Conservation (phyloP, 106 monocot species). For the Iris macrosiphon region DNA sequence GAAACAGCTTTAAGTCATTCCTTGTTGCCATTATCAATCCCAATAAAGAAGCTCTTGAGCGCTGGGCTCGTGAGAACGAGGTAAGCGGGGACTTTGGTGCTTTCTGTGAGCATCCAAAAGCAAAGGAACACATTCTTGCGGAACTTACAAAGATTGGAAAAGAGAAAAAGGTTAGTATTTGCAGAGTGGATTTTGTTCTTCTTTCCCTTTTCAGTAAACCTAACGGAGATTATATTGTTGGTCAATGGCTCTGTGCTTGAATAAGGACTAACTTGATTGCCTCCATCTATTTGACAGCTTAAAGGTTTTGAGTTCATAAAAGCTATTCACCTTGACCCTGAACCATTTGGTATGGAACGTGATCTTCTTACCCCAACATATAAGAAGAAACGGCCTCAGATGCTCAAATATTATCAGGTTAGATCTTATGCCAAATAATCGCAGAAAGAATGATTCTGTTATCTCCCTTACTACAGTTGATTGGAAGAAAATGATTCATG, state of each 20-base stretch:
- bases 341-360: constrained; percentile 87
- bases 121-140: constrained; percentile 62
- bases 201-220: not conserved
- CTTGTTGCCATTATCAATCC: constrained; percentile 85
- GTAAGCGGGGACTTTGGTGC: constrained; percentile 45
- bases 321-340: constrained; percentile 81
- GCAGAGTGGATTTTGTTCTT: not conserved
- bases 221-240: not conserved
- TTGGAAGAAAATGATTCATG: not conserved
- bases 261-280: not conserved
- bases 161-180: constrained; percentile 49
- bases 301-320: constrained; percentile 89
- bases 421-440: not conserved
- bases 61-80: constrained; percentile 67
- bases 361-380: constrained; percentile 88
- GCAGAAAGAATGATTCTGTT: too few species aligned
- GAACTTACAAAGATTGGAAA: constrained; percentile 72
- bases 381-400: constrained; percentile 89
- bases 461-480: not conserved
- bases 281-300: constrained; percentile 35
- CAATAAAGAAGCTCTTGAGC: constrained; percentile 60
- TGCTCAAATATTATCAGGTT: constrained; percentile 94
- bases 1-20: constrained; percentile 87
- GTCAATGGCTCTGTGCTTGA: not conserved
- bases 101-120: constrained; percentile 67